A percentile compares a stretch with the other conserved stretches of the same genome.
phyloP scores from a whole-genome alignment of 768 basidiomycete genomes.

The Mycena vitilis region DNA sequence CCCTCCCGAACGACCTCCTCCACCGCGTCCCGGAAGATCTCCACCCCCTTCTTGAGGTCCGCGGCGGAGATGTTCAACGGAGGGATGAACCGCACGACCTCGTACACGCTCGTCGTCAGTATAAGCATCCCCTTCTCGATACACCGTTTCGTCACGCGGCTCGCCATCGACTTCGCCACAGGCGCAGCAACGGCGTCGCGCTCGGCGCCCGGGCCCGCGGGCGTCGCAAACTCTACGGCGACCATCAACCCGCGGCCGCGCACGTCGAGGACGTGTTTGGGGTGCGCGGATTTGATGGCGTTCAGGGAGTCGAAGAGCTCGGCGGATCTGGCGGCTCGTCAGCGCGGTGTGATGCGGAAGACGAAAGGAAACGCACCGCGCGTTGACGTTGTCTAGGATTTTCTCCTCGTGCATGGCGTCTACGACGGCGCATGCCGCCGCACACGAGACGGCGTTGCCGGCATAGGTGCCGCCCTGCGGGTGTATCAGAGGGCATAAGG shows the following conservation, averaged over 20 bases:
- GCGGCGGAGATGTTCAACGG: conserved; percentile 82
- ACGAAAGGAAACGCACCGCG: conserved; percentile 57
- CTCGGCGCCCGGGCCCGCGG: conserved; percentile 58
- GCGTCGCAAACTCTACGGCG: conserved; percentile 80
- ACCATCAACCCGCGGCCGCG: conserved; percentile 93
- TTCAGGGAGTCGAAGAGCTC: conserved; percentile 77
- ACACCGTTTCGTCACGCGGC: conserved; percentile 80
- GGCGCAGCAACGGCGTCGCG: conserved; percentile 57
- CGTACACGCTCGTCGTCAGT: conserved; percentile 90
- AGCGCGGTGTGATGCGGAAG: no score
- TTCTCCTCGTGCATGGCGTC: conserved; percentile 84
- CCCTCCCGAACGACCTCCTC: conserved; percentile 71
- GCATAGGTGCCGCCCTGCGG: conserved; percentile 87
- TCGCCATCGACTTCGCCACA: conserved; percentile 65
- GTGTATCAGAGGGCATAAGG: conserved; percentile 23
- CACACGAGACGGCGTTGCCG: conserved; percentile 92
- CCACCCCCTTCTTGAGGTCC: conserved; percentile 77
- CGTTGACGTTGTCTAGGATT: conserved; percentile 83
- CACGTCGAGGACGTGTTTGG: conserved; percentile 80
- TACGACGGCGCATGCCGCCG: conserved; percentile 86
- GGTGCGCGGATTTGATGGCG: conserved; percentile 65
- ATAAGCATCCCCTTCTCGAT: conserved; percentile 88
- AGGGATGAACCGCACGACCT: conserved; percentile 93
- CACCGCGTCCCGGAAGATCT: conserved; percentile 77
- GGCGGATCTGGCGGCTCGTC: conserved; percentile 59